A percentile compares a stretch with the other conserved stretches of the same genome.
Conservation (phyloP, 1,139 yeast genomes). For the Starmera stellimalicola region DNA sequence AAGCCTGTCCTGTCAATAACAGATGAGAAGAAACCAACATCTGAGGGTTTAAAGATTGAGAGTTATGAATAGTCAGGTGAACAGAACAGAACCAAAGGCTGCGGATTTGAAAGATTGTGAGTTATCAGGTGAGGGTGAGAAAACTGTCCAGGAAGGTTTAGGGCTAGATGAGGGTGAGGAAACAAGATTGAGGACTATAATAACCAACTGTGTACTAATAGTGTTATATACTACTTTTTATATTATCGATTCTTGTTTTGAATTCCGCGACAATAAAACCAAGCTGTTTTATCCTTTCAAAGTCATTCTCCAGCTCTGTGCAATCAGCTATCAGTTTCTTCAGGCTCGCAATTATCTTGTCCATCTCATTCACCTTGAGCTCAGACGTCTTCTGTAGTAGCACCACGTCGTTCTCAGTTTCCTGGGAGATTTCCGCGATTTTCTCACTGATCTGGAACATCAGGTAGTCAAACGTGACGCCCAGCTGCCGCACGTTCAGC, state of each 20-base stretch:
- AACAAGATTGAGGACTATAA: too few species aligned
- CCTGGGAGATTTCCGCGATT: conserved; percentile 30
- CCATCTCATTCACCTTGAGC: conserved; percentile 28
- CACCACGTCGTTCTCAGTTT: conserved; percentile 27
- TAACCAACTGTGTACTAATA: too few species aligned
- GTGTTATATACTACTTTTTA: too few species aligned
- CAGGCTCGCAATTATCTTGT: conserved; percentile 34
- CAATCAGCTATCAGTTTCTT: conserved; percentile 39
- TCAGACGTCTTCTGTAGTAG: conserved; percentile 21
- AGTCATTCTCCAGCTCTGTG: conserved; percentile 48
- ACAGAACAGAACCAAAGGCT: too few species aligned
- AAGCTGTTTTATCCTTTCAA: conserved; percentile 61
- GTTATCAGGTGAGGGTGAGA: too few species aligned
- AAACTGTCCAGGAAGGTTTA: too few species aligned
- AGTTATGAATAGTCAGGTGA: too few species aligned
- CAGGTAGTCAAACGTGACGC: conserved; percentile 54
- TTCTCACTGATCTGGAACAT: conserved; percentile 51
- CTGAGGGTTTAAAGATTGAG: too few species aligned
- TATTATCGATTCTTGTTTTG: conserved; percentile 25
- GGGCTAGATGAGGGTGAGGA: too few species aligned
- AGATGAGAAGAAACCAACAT: too few species aligned
- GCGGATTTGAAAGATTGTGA: too few species aligned
- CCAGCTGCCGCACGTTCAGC: conserved; percentile 46
- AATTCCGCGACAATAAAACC: conserved; percentile 37
- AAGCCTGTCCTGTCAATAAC: too few species aligned